phyloP scores from a whole-genome alignment of 306 rosid species.

The Casuarina equisetifolia region DNA sequence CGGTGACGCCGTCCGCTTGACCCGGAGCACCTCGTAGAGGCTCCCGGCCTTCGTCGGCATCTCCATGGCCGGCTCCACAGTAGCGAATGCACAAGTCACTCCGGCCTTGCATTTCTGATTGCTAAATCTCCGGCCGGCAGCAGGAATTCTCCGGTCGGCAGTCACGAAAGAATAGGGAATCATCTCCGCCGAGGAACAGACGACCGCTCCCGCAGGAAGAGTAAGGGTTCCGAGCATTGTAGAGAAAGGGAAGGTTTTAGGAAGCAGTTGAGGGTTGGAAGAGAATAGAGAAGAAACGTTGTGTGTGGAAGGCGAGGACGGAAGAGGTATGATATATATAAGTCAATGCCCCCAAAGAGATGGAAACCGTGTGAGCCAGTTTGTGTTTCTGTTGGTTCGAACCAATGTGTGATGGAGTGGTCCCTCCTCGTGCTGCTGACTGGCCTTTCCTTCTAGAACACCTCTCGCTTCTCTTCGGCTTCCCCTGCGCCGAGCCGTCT shows the following conservation, averaged over 20 bases:
- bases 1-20: conserved; percentile 41
- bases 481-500: no score
- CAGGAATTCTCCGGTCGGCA: background rate
- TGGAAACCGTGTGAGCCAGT: conserved; percentile 3
- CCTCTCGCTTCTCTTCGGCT: no score
- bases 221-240: conserved; percentile 32
- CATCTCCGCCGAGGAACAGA: background rate
- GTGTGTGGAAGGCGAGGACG: background rate
- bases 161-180: background rate
- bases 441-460: conserved; percentile 19
- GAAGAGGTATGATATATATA: background rate
- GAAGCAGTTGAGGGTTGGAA: background rate
- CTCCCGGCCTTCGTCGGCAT: conserved; percentile 2
- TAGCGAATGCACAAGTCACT: conserved; percentile 15
- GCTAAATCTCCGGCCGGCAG: background rate
- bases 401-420: background rate
- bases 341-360: background rate
- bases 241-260: background rate
- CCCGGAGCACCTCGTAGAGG: conserved; percentile 48
- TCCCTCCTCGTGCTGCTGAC: conserved; percentile 10
- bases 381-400: background rate
- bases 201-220: background rate
- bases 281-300: background rate
- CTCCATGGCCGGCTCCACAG: conserved; percentile 1
- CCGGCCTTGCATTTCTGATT: background rate